Evolutionary conservation across 495 filamentous ascomycete genomes (phyloP), one percentile per base, ranked within the genome.

Genomic region (Penicillium flavigenum): DNA sequence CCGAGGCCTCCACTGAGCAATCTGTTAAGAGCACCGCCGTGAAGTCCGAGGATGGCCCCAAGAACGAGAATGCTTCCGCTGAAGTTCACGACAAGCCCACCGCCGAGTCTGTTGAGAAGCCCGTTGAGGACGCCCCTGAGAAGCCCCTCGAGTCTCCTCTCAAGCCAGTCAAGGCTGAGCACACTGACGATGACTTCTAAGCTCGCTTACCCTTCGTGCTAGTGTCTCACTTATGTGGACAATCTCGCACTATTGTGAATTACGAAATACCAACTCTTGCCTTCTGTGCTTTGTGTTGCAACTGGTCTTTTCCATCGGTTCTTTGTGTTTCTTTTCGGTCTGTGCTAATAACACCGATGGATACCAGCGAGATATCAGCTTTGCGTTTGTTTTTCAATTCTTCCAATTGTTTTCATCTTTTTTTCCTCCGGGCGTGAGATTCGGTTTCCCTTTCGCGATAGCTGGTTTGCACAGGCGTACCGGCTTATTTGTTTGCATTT

Each of bases 111-210:
- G 2, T 10, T 24, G 22, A 47, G 45, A 47, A 47, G 16, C 34
- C 12, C 24, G 7, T 6, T 8, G 14, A n/a, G 16, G 26, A 19
- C 4, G 61, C 17, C 3, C 43, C 58, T 12, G 72, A 75, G 58
- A 66, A 70, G 50, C 59, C 61, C 61, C 63, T 2, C 59, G 61
- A 24, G 56, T 54, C n/a, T 45, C 19, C 36, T 17, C 36, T n/a
- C 6, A n/a, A 39, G 36, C 36, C 6, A 39, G 7, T 17, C 36
- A 17, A 39, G 36, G 2, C 16, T 3, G 34, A 7, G 5, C 2
- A 5, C 14, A 39, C 36, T 39, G n/a, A n/a, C 8, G 36, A 39
- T 39, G 36, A 17, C 36, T 7, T 7, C 36, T 39, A 17, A 39
- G n/a, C 6, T n/a, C 2, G 16, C 16, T 0, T 9, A 4, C 2